Evolutionary conservation across 2,329 filamentous ascomycete genomes (phyloP).

Genomic region (Geosmithia morbida): DNA sequence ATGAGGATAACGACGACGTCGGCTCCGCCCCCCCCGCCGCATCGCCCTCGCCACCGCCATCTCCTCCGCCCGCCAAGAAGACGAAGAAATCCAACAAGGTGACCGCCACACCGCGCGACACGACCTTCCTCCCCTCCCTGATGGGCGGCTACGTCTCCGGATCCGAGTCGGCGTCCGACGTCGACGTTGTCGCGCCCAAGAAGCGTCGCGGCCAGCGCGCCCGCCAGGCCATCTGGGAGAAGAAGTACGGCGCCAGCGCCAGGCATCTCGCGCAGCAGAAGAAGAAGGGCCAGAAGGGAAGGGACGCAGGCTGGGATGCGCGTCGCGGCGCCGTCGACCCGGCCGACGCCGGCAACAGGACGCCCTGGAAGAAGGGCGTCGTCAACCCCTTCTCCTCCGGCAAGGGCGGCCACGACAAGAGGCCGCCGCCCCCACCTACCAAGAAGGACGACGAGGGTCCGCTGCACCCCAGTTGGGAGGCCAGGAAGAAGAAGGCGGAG

Average conservation of each 20-base stretch:
- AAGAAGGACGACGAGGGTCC: slow-evolving; percentile 34
- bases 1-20: slow-evolving; percentile 13
- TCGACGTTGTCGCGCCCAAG: slow-evolving; percentile 44
- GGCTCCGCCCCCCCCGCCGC: slow-evolving; percentile 12
- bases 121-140: slow-evolving; percentile 59
- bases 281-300: slow-evolving; percentile 14
- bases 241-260: slow-evolving; percentile 60
- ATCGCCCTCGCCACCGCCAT: slow-evolving; percentile 11
- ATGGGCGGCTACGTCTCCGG: slow-evolving; percentile 72
- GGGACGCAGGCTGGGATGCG: slow-evolving; percentile 43
- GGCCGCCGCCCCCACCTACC: slow-evolving; percentile 14
- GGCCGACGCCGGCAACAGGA: slow-evolving; percentile 17
- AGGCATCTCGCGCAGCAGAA: slow-evolving; percentile 42
- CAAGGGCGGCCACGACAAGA: slow-evolving; percentile 3
- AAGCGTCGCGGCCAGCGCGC: slow-evolving; percentile 71
- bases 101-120: slow-evolving; percentile 17
- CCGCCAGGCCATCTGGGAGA: slow-evolving; percentile 67
- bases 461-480: slow-evolving; percentile 52
- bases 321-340: slow-evolving; percentile 37
- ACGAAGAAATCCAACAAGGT: slow-evolving; percentile 7
- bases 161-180: slow-evolving; percentile 54
- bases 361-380: slow-evolving; percentile 40
- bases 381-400: slow-evolving; percentile 16
- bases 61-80: slow-evolving; percentile 12
- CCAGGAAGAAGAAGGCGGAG: slow-evolving; percentile 47